A percentile compares a stretch with the other conserved stretches of the same genome.
These are phyloP conservation scores for Eimeria falciformis DNA, from an alignment of 169 alveolate species.

Conservation along the genomic window DNA sequence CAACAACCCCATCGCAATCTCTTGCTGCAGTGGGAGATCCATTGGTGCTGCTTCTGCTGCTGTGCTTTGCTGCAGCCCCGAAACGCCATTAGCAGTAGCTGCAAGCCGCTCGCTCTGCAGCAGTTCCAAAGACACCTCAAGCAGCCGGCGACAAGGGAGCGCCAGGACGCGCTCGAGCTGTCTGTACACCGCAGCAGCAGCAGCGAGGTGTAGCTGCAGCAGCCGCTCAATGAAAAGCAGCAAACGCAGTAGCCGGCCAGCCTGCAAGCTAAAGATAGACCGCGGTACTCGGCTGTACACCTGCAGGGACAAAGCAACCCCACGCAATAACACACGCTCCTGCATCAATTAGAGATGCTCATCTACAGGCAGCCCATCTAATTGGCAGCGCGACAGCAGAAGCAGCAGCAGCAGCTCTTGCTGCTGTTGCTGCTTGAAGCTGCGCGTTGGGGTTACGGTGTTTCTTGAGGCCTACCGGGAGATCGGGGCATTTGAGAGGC, in stretches of 20 bases:
- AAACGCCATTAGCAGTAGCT: neutral
- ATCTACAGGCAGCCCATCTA: too few relatives aligned
- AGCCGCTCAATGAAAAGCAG: constrained; percentile 19
- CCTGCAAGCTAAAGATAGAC: neutral
- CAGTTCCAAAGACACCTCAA: neutral
- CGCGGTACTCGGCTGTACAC: neutral
- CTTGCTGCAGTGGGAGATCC: neutral
- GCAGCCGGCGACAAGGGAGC: constrained; percentile 14
- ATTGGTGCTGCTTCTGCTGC: neutral
- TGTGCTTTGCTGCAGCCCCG: neutral
- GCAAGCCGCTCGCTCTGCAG: constrained; percentile 18
- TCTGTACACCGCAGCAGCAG: constrained; percentile 27
- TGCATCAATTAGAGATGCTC: too few relatives aligned
- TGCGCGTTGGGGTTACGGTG: neutral
- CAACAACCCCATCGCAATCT: neutral
- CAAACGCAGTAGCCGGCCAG: constrained; percentile 9
- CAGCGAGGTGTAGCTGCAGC: neutral
- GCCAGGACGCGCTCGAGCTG: constrained; percentile 29
- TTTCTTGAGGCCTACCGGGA: neutral
- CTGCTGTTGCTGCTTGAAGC: neutral
- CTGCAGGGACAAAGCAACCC: too few relatives aligned
- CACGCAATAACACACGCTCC: too few relatives aligned
- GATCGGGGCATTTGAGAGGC: neutral
- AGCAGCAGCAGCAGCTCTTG: neutral
- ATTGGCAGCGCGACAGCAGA: neutral